Conservation (phyloP, 805 yeast genomes). For the Diddensiella transvaalensis region DNA sequence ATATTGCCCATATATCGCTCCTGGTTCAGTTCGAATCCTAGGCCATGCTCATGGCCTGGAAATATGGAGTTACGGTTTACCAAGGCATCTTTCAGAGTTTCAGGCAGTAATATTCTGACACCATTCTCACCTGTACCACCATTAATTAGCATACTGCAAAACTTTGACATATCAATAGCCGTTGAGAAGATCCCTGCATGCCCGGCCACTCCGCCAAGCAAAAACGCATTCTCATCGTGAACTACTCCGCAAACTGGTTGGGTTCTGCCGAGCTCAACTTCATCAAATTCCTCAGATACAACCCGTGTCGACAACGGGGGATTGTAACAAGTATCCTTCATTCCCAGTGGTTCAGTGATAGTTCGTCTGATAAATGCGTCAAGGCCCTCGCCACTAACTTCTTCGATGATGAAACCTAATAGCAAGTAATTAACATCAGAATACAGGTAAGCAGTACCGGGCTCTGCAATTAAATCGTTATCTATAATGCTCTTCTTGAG, state of each 20-base stretch:
- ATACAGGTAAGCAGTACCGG: slow-evolving; percentile 8
- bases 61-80: slow-evolving; percentile 7
- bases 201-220: slow-evolving; percentile 14
- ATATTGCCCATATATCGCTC: slow-evolving; percentile 15
- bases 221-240: slow-evolving; percentile 20
- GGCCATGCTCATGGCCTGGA: slow-evolving; percentile 17
- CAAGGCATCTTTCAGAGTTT: slow-evolving; percentile 6
- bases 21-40: slow-evolving; percentile 20
- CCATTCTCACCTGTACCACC: slow-evolving; percentile 7
- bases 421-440: slow-evolving; percentile 11
- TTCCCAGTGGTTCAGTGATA: slow-evolving; percentile 10
- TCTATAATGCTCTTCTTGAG: slow-evolving; percentile 1
- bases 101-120: neutral
- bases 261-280: slow-evolving; percentile 11
- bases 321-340: slow-evolving; percentile 11
- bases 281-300: slow-evolving; percentile 12
- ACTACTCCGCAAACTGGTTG: slow-evolving; percentile 20
- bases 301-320: slow-evolving; percentile 1
- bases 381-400: slow-evolving; percentile 2
- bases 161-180: slow-evolving; percentile 9
- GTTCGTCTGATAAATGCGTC: slow-evolving; percentile 1
- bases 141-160: slow-evolving; percentile 14
- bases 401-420: slow-evolving; percentile 11
- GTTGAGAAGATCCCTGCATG: slow-evolving; percentile 19
- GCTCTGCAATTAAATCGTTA: slow-evolving; percentile 4